phyloP scores from a whole-genome alignment of 2,329 filamentous ascomycete genomes.

The Claviceps monticola region DNA sequence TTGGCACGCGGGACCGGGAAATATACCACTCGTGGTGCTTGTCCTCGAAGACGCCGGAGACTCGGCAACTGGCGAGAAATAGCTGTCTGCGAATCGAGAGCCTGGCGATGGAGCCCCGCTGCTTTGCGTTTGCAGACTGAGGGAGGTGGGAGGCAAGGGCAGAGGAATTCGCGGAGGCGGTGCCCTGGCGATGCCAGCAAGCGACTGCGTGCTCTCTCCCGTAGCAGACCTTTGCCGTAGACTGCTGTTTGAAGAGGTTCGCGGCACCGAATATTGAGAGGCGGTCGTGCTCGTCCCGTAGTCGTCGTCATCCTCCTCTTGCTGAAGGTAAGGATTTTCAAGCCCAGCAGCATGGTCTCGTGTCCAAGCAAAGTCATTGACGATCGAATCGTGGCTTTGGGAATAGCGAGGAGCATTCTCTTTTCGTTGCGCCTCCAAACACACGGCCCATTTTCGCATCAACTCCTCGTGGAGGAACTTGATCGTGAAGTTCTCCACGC shows the following conservation, averaged over 20 bases:
- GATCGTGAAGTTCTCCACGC: slow-evolving; percentile 92
- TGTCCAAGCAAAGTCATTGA: slow-evolving; percentile 72
- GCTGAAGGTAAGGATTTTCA: slow-evolving; percentile 68
- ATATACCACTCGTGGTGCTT: slow-evolving; percentile 63
- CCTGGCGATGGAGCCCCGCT: slow-evolving; percentile 42
- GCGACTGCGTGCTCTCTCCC: slow-evolving; percentile 49
- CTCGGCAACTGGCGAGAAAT: slow-evolving; percentile 81
- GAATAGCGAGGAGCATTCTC: slow-evolving; percentile 37
- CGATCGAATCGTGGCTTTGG: slow-evolving; percentile 31
- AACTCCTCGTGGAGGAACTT: slow-evolving; percentile 82
- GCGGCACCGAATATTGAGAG: slow-evolving; percentile 21
- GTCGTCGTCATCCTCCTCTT: slow-evolving; percentile 50
- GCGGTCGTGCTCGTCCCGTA: slow-evolving; percentile 23
- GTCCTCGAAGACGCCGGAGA: slow-evolving; percentile 64
- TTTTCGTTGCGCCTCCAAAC: slow-evolving; percentile 66
- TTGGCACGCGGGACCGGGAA: slow-evolving; percentile 39
- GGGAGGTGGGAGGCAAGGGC: slow-evolving; percentile 37
- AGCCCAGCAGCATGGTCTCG: slow-evolving; percentile 49
- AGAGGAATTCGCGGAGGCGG: slow-evolving; percentile 62
- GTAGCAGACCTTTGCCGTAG: slow-evolving; percentile 66
- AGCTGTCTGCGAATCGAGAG: slow-evolving; percentile 59
- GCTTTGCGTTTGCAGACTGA: slow-evolving; percentile 55
- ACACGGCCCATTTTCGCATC: slow-evolving; percentile 82
- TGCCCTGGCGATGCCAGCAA: slow-evolving; percentile 41
- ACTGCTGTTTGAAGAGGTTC: slow-evolving; percentile 53